A percentile compares a stretch with the other conserved stretches of the same genome.
Conservation (phyloP, 1,139 yeast genomes). For the Sugiyamaella sp. region DNA sequence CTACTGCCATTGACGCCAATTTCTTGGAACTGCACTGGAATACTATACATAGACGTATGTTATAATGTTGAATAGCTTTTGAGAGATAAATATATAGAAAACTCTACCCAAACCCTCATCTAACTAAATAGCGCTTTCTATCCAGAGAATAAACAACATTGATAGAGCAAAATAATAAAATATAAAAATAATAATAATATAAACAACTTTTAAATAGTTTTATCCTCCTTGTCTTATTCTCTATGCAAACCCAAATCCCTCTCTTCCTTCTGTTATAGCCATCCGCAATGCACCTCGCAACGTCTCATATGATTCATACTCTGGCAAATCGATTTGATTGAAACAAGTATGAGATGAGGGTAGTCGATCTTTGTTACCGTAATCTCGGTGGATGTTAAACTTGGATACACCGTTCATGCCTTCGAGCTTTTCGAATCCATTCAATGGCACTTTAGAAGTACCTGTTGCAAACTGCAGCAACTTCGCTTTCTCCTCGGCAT, state of each 20-base stretch:
- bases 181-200: constrained; percentile 9
- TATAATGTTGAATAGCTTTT: too few relatives aligned
- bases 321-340: constrained; percentile 93
- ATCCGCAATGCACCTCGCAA: constrained; percentile 76
- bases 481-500: constrained; percentile 91
- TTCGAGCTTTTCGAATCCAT: constrained; percentile 87
- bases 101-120: neutral
- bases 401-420: constrained; percentile 88
- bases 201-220: neutral
- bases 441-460: constrained; percentile 92
- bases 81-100: too few relatives aligned
- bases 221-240: neutral
- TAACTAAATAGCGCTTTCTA: neutral
- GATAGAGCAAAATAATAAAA: constrained; percentile 5
- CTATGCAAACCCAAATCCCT: constrained; percentile 88
- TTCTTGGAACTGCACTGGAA: neutral
- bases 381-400: constrained; percentile 89
- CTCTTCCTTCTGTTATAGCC: constrained; percentile 94
- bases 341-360: constrained; percentile 98
- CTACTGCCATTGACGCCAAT: constrained; percentile 4
- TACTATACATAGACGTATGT: neutral
- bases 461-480: constrained; percentile 96
- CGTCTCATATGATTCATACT: constrained; percentile 85
- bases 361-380: constrained; percentile 79
- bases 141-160: neutral